Base-by-base conservation (phyloP, 179 eudicot genomes). In the Sideroxylon spinosum region DNA sequence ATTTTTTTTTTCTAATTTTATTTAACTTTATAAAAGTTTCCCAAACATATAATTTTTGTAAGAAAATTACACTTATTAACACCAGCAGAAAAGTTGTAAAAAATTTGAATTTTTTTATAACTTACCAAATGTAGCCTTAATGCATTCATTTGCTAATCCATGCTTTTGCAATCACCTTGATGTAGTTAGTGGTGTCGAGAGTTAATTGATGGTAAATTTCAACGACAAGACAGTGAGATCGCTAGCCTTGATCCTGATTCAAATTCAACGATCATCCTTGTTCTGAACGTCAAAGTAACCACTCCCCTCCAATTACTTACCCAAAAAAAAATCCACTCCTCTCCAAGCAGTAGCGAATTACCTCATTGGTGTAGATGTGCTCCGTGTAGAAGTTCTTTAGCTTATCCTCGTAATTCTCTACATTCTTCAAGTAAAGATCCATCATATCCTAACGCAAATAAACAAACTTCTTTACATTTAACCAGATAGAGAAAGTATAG, bases 141-240 rank as follows among this genome's bases (percentile, higher is more conserved):
- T 29, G 44, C 4, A 3, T 37, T 37, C 4, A 37, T 37, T 37
- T 37, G 44, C 5, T 37, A 37, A 37, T 37, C 0, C 5, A 6
- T 37, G 5, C 5, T 37, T 37, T 37, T 37, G 3, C 4, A 37
- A 37, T 3, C 5, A 91, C 96, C 96, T 91, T 90, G 75, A 88
- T 79, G 79, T 91, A 91, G 89, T 92, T 88, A 56, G 76, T 77
- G 49, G 91, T 90, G 78, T 93, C 96, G 12, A 93, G 92, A 32
- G 93, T 93, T 83, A 91, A 93, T 0, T 96, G 92, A 76, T 93
- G 97, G 87, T 91, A 91, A 71, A 92, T 91, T 80, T 95, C 97
- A 12, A 93, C 95, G 97, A 95, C 60, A 92, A 80, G 74, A 92
- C 87, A 29, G 91, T 92, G 71, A 92, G 64, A 75, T 91, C 97